Evolutionary conservation across 108 stramenopile species (phyloP), one percentile per base, ranked within the genome.

Genomic region (Bacterosira constricta): DNA sequence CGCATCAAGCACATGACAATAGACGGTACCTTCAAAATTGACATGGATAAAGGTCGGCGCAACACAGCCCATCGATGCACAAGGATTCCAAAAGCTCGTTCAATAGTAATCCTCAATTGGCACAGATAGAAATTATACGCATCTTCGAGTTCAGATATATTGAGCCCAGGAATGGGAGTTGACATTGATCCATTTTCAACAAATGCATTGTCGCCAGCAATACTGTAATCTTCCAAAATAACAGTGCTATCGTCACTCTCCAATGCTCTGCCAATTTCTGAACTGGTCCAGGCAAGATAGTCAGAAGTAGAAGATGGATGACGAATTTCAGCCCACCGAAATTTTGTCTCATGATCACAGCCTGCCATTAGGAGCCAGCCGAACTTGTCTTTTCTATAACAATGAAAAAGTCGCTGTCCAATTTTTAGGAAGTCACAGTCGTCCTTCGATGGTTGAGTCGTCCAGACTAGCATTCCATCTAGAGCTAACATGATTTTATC

Each of bases 131-230:
- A 41, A 44, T 63, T 63, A 26, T 34, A 63, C 1, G 25, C 44
- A 45, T 63, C 62, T 20, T 29, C 20, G 31, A 11, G 4, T 53
- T 3, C 25, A 26, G 15, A 25, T 45, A 46, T 32, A 30, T 47
- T 49, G 13, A 6, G 6, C 27, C 3, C 52, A 6, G 72, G 55
- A 47, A 30, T 70, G 1, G 71, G 73, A 10, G 66, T 63, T 37
- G 75, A 75, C 75, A 82, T 66, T 58, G 47, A 82, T 0, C 25
- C 11, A 11, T 53, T 66, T n/a, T 82, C 72, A 2, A 77, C 41
- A 26, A 63, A 76, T 1, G 75, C 80, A 44, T 71, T 54, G 46
- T 81, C 75, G 0, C 80, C 80, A 59, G n/a, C 31, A 71, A 79
- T 21, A 73, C 13, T 17, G 44, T 57, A 3, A 73, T 50, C 37